Evolutionary conservation across 441 rosid species (phyloP).

Genomic region (Heliophila coronopifolia): DNA sequence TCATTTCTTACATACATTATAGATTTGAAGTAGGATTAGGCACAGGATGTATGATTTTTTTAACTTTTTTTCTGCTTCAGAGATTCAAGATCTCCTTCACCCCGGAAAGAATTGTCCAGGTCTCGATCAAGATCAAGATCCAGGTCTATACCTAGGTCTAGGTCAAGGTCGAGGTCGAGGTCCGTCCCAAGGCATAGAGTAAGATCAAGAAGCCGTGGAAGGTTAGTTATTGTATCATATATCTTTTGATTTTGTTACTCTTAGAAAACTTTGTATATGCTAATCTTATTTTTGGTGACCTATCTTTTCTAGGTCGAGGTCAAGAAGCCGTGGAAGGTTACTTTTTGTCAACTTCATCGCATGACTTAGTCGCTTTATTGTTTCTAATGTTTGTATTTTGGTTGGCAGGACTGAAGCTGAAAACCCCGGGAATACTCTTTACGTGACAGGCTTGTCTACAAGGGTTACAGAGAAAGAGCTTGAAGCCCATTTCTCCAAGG

Average conservation of each 20-base stretch:
- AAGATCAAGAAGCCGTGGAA: slow-evolving; percentile 60
- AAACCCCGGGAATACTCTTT: slow-evolving; percentile 68
- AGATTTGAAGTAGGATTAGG: too few relatives aligned
- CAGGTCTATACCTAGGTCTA: too few relatives aligned
- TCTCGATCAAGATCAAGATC: too few relatives aligned
- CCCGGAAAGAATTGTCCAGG: slow-evolving; percentile 53
- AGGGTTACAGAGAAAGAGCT: slow-evolving; percentile 74
- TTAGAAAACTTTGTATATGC: slow-evolving; percentile 1
- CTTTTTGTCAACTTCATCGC: too few relatives aligned
- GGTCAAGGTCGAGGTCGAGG: slow-evolving; percentile 19
- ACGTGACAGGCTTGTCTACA: slow-evolving; percentile 78
- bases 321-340: slow-evolving; percentile 71
- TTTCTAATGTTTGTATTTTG: slow-evolving; percentile 18
- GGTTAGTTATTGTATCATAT: slow-evolving; percentile 33
- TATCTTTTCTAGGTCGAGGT: slow-evolving; percentile 45
- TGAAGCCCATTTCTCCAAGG: slow-evolving; percentile 74
- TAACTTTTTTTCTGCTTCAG: slow-evolving; percentile 27
- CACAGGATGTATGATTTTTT: too few relatives aligned
- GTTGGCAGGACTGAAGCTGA: slow-evolving; percentile 33
- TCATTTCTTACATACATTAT: too few relatives aligned
- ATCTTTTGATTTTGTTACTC: background rate
- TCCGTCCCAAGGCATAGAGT: slow-evolving; percentile 40
- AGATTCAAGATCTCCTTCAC: slow-evolving; percentile 52
- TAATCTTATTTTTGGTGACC: slow-evolving; percentile 21
- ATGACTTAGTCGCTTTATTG: too few relatives aligned